Base-by-base conservation (phyloP, 1,284 basidiomycete genomes). In the Austropuccinia psidii region DNA sequence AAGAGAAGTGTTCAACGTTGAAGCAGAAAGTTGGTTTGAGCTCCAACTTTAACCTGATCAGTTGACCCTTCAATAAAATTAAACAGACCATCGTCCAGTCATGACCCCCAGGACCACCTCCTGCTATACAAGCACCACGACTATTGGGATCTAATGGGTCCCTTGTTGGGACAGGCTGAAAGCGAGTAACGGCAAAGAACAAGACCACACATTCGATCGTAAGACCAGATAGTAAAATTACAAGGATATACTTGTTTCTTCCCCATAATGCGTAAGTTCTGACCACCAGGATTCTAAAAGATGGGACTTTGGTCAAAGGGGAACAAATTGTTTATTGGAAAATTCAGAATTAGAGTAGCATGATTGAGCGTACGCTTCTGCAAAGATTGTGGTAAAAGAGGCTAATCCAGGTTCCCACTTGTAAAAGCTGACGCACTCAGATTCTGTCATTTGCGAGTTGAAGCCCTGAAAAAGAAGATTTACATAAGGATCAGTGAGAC, bases 1-100 rank as follows among this genome's bases (percentile, higher is more conserved):
- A 49, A 15, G n/a, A n/a, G n/a, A n/a, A n/a, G n/a, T n/a, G n/a
- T n/a, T n/a, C n/a, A 45, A 50, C 11, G 33, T 24, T 33, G n/a
- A 39, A 7, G 33, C 39, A 41, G n/a, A 47, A 70, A 35, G 31
- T 11, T 61, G 5, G 21, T 11, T 19, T 41, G 4, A 2, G 37
- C 6, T 29, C n/a, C 11, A 41, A 61, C 8, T 6, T 5, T n/a
- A 24, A 9, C 2, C 35, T 19, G 57, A 7, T 4, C 15, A n/a
- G 33, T 29, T 19, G 21, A 47, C 61, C 19, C 11, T 15, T 52
- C 21, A 21, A 9, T 49, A 19, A n/a, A n/a, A 19, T 41, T 31
- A n/a, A n/a, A n/a, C n/a, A n/a, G n/a, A 73, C 69, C 69, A 73
- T 73, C 19, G 69, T 62, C 69, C 69, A 73, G 27, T 73, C 69